Conservation (phyloP, 2,329 filamentous ascomycete genomes). For the Incumbomyces delicatus region DNA sequence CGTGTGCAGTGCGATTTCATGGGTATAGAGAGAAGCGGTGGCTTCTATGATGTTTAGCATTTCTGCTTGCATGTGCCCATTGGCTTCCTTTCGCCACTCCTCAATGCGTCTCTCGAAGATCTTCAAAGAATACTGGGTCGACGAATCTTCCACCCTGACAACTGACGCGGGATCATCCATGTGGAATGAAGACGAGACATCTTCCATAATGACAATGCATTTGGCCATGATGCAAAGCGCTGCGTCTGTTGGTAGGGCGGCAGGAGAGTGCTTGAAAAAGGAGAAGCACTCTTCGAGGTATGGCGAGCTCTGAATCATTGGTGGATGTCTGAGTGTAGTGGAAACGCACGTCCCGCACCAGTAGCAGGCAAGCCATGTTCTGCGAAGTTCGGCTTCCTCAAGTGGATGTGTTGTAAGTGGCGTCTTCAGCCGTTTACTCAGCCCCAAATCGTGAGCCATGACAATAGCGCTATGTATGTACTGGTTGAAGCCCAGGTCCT, state of each 20-base stretch:
- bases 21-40: slow-evolving; percentile 59
- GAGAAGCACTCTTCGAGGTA: slow-evolving; percentile 54
- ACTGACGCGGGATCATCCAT: slow-evolving; percentile 52
- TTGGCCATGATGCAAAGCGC: slow-evolving; percentile 47
- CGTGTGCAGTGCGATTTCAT: slow-evolving; percentile 61
- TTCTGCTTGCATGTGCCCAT: slow-evolving; percentile 40
- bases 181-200: slow-evolving; percentile 54
- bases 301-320: slow-evolving; percentile 49
- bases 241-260: slow-evolving; percentile 45
- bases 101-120: slow-evolving; percentile 56
- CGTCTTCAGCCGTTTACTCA: slow-evolving; percentile 47
- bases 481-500: slow-evolving; percentile 83
- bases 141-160: slow-evolving; percentile 48
- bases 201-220: slow-evolving; percentile 54
- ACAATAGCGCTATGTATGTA: slow-evolving; percentile 68
- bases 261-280: slow-evolving; percentile 44
- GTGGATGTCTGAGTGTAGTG: slow-evolving; percentile 47
- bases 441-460: slow-evolving; percentile 72
- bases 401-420: slow-evolving; percentile 30
- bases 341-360: slow-evolving; percentile 37
- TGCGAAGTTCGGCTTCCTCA: slow-evolving; percentile 45
- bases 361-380: slow-evolving; percentile 53
- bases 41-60: slow-evolving; percentile 51
- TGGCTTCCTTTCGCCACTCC: slow-evolving; percentile 46
- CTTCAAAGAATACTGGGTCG: slow-evolving; percentile 54